Evolutionary conservation across 345 rosid species (phyloP).

Genomic region (Salix dunnii): DNA sequence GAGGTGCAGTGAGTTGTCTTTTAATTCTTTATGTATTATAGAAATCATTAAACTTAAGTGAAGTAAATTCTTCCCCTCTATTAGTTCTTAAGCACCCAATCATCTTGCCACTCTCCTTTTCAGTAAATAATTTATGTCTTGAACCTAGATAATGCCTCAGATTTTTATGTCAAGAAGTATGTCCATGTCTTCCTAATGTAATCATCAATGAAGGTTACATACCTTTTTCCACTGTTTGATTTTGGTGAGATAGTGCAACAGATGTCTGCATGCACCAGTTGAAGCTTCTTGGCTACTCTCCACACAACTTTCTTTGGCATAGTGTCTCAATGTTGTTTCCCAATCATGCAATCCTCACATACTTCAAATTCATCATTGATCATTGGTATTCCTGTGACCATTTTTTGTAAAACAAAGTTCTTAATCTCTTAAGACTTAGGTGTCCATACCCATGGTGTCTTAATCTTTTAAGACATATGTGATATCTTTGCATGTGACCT

Average conservation of each 20-base stretch:
- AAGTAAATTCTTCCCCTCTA: background rate
- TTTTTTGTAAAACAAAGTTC: background rate
- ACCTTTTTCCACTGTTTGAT: background rate
- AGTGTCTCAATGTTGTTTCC: background rate
- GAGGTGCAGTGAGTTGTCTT: background rate
- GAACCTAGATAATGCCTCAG: background rate
- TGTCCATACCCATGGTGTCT: no score
- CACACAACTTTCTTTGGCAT: background rate
- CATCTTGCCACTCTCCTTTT: background rate
- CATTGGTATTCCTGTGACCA: constrained; percentile 7
- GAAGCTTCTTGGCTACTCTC: background rate
- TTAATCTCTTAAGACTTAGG: background rate
- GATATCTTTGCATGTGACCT: background rate
- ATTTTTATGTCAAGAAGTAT: background rate
- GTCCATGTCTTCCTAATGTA: background rate
- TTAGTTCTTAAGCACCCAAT: background rate
- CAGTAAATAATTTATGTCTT: background rate
- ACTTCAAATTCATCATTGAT: background rate
- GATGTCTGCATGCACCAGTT: background rate
- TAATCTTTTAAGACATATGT: no score
- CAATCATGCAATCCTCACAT: background rate
- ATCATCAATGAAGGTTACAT: background rate
- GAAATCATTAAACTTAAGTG: background rate
- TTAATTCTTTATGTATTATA: background rate
- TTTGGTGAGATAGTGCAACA: background rate